phyloP scores from a whole-genome alignment of 2,329 filamentous ascomycete species.

The Tolypocladium tundrense region DNA sequence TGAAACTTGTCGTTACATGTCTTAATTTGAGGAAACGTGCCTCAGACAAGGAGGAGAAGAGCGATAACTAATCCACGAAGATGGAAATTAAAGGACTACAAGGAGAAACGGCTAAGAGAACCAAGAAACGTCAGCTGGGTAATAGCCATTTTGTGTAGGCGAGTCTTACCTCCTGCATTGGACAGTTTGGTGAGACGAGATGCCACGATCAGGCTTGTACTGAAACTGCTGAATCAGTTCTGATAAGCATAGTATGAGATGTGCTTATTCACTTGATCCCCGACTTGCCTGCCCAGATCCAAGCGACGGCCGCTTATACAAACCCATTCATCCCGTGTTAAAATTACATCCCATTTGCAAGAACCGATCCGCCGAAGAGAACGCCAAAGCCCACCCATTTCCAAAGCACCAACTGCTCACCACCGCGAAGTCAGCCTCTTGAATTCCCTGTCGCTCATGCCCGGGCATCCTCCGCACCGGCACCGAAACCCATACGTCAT shows the following conservation, averaged over 20 bases:
- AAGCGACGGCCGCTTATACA: neutral
- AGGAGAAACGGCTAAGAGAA: neutral
- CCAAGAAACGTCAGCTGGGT: neutral
- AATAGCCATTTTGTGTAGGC: neutral
- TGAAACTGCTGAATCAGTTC: no score
- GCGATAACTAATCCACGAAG: neutral
- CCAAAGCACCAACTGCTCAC: neutral
- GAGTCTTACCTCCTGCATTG: neutral
- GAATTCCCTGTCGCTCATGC: slow-evolving; percentile 7
- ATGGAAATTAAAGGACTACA: neutral
- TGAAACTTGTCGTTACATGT: neutral
- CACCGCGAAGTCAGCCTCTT: slow-evolving; percentile 1
- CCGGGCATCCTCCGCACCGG: slow-evolving; percentile 34
- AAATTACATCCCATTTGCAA: neutral
- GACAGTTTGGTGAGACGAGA: neutral
- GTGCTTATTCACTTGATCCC: neutral
- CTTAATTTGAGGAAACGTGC: neutral
- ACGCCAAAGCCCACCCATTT: neutral
- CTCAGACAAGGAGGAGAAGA: neutral
- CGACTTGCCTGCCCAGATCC: neutral
- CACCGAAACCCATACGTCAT: slow-evolving; percentile 42
- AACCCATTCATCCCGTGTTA: no score
- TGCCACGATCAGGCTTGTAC: neutral
- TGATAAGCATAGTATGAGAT: neutral
- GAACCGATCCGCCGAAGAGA: no score